phyloP scores from a whole-genome alignment of 2,329 filamentous ascomycete species.

The Xylariaceae sp. region DNA sequence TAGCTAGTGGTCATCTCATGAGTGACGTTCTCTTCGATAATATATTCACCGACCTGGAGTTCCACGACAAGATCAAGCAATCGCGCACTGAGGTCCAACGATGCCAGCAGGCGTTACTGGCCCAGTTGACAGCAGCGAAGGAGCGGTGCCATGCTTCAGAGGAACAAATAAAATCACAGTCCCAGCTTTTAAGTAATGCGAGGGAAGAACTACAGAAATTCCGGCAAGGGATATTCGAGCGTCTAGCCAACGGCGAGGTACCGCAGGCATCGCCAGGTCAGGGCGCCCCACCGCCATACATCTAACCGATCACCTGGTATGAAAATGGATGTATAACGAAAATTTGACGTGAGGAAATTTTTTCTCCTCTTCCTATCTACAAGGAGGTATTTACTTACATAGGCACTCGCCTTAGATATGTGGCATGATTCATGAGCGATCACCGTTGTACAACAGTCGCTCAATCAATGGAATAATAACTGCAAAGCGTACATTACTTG shows the following conservation, averaged over 20 bases:
- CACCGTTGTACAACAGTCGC: too few relatives aligned
- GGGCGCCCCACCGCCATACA: background rate
- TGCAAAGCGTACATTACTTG: too few relatives aligned
- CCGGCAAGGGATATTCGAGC: slow-evolving; percentile 52
- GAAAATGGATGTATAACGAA: background rate
- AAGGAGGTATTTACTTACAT: background rate
- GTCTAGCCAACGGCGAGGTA: slow-evolving; percentile 15
- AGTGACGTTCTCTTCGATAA: slow-evolving; percentile 63
- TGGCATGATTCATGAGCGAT: too few relatives aligned
- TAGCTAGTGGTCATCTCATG: slow-evolving; percentile 55
- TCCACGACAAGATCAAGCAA: slow-evolving; percentile 58
- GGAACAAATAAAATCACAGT: slow-evolving; percentile 42
- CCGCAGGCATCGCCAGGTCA: background rate
- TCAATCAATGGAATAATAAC: too few relatives aligned
- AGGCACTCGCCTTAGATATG: too few relatives aligned
- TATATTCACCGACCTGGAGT: slow-evolving; percentile 58
- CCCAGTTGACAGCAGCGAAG: slow-evolving; percentile 38
- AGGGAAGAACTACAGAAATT: slow-evolving; percentile 51
- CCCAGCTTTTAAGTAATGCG: slow-evolving; percentile 43
- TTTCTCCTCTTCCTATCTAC: background rate
- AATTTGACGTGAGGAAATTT: background rate
- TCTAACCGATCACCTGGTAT: background rate
- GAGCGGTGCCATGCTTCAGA: slow-evolving; percentile 36
- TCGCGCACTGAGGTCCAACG: slow-evolving; percentile 42
- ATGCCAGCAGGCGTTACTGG: slow-evolving; percentile 44